Percentiles rank a stretch among this genome's conserved stretches.
These are phyloP conservation scores for Postia placenta DNA, from an alignment of 768 basidiomycete species.

Conservation along the genomic window DNA sequence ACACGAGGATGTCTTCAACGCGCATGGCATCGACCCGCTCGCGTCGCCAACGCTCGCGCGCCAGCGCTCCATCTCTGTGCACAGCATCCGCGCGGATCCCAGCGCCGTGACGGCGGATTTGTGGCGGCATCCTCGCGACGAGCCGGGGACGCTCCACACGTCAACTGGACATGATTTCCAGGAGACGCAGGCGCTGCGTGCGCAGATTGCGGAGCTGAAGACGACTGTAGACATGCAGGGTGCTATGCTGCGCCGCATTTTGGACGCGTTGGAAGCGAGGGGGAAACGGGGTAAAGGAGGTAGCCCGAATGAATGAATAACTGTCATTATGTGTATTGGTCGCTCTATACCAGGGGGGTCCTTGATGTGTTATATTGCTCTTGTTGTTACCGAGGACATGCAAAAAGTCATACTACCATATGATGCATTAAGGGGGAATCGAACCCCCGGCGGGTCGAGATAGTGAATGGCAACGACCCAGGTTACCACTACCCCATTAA, in stretches of 20 bases:
- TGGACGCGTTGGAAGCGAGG: conserved; percentile 22
- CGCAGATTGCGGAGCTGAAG: conserved; percentile 56
- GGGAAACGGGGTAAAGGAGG: conserved; percentile 4
- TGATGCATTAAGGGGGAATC: conserved; percentile 79
- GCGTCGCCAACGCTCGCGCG: conserved; percentile 13
- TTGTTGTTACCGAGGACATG: too few relatives aligned
- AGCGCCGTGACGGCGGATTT: conserved; percentile 5
- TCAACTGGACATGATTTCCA: conserved; percentile 3
- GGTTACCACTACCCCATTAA: conserved; percentile 32
- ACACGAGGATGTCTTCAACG: conserved; percentile 8
- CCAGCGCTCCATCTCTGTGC: conserved; percentile 4
- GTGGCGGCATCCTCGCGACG: conserved; percentile 12
- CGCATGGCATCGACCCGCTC: conserved; percentile 9
- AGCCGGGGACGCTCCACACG: conserved; percentile 8
- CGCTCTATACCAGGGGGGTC: too few relatives aligned
- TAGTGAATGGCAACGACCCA: conserved; percentile 25
- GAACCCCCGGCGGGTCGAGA: conserved; percentile 81
- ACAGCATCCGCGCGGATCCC: not conserved
- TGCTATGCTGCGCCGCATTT: conserved; percentile 35
- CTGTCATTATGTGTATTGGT: too few relatives aligned
- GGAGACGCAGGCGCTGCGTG: conserved; percentile 45
- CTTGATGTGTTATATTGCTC: too few relatives aligned
- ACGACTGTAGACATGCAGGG: conserved; percentile 54
- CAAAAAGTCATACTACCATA: too few relatives aligned
- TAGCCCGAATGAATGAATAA: not conserved